Conservation (phyloP, 208 protist species). For the Leishmania lainsoni region DNA sequence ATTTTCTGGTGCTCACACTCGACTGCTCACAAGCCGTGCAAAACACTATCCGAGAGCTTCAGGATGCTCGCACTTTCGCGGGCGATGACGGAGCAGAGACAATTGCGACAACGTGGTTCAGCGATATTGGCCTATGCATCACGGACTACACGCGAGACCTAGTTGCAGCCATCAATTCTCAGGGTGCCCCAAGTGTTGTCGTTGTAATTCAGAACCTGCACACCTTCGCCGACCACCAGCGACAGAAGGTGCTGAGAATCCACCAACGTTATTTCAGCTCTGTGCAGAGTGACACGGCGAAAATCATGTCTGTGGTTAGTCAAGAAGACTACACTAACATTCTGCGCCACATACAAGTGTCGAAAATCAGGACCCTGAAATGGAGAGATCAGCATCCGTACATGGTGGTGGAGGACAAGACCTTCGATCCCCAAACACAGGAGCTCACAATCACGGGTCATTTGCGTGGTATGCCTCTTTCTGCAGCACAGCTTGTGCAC, state of each 20-base stretch:
- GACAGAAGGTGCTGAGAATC: conserved; percentile 78
- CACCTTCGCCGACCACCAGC: conserved; percentile 73
- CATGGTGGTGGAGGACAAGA: conserved; percentile 63
- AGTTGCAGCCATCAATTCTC: conserved; percentile 72
- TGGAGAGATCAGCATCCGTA: conserved; percentile 90
- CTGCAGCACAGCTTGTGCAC: conserved; percentile 81
- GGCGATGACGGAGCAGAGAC: conserved; percentile 46
- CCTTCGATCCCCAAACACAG: conserved; percentile 44
- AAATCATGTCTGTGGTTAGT: conserved; percentile 53
- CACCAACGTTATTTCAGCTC: conserved; percentile 89
- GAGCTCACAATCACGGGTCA: conserved; percentile 71
- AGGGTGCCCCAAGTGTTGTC: conserved; percentile 70
- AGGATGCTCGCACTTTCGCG: conserved; percentile 35
- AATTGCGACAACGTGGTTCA: conserved; percentile 83
- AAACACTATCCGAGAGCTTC: conserved; percentile 74
- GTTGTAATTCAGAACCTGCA: conserved; percentile 83
- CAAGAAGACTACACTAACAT: conserved; percentile 52
- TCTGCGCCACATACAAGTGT: conserved; percentile 70
- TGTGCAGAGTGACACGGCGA: conserved; percentile 74
- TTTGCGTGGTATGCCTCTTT: conserved; percentile 75
- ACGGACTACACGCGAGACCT: conserved; percentile 86
- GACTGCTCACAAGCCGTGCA: conserved; percentile 85
- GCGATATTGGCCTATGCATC: conserved; percentile 85
- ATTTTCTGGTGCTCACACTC: conserved; percentile 79
- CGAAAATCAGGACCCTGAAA: conserved; percentile 67